Conservation (phyloP, 352 stramenopile species). For the Phytophthora crassamura region DNA sequence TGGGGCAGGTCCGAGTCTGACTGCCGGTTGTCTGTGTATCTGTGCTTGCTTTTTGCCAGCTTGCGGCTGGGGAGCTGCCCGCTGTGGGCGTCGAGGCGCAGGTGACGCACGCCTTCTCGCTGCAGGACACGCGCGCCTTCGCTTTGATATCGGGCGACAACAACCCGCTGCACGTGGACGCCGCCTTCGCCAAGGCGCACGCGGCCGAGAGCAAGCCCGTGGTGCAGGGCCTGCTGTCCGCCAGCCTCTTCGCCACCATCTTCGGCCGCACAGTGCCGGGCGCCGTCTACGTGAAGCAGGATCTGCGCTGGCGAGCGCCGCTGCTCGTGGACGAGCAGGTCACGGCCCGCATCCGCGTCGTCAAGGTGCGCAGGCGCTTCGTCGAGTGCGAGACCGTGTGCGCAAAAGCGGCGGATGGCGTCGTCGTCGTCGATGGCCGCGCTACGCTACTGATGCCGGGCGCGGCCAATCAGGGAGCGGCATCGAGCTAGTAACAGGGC, state of each 20-base stretch:
- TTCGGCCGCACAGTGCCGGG: slow-evolving; percentile 77
- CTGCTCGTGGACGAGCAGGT: slow-evolving; percentile 73
- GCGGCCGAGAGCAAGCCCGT: slow-evolving; percentile 47
- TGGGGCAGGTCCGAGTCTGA: background rate
- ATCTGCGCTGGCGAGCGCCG: slow-evolving; percentile 67
- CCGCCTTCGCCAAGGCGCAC: slow-evolving; percentile 38
- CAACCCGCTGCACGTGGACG: slow-evolving; percentile 83
- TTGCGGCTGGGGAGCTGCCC: slow-evolving; percentile 52
- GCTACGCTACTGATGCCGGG: slow-evolving; percentile 68
- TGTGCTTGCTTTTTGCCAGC: slow-evolving; percentile 39
- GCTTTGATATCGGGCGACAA: slow-evolving; percentile 68
- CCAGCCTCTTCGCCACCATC: slow-evolving; percentile 85
- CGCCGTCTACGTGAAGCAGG: slow-evolving; percentile 78
- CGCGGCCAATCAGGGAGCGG: slow-evolving; percentile 9
- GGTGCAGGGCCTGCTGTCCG: slow-evolving; percentile 83
- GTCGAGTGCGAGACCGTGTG: slow-evolving; percentile 79
- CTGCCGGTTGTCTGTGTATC: background rate
- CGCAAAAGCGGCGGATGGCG: slow-evolving; percentile 50
- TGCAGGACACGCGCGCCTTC: slow-evolving; percentile 70
- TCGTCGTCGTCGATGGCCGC: slow-evolving; percentile 68
- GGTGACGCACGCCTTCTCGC: slow-evolving; percentile 66
- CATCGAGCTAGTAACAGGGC: no score
- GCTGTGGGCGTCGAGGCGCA: slow-evolving; percentile 61
- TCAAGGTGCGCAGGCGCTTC: slow-evolving; percentile 68
- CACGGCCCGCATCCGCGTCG: slow-evolving; percentile 63